Evolutionary conservation across 1,284 basidiomycete genomes (phyloP).

Genomic region (Ceratobasidium sp.): DNA sequence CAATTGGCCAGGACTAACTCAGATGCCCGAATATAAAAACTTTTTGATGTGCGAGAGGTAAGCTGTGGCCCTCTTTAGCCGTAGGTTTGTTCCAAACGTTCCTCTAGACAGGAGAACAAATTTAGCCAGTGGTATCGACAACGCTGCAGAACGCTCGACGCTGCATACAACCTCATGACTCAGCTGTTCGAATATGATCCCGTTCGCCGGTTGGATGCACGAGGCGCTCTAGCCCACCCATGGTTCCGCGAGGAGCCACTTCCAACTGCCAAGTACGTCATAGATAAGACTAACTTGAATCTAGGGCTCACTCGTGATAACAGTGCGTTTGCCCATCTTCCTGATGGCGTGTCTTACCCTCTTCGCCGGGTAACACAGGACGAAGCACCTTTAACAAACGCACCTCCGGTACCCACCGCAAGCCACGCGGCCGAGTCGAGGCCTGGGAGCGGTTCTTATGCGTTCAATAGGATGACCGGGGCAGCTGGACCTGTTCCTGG

Average conservation of each 20-base stretch:
- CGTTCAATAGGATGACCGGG: constrained; percentile 36
- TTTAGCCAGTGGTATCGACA: constrained; percentile 65
- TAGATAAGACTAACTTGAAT: background rate
- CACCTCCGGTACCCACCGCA: constrained; percentile 31
- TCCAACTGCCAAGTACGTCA: constrained; percentile 73
- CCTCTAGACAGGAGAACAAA: constrained; percentile 58
- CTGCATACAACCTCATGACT: constrained; percentile 84
- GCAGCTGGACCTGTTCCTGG: constrained; percentile 36
- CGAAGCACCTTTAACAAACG: constrained; percentile 42
- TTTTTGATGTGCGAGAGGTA: constrained; percentile 80
- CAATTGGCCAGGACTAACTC: constrained; percentile 86
- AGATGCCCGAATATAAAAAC: constrained; percentile 88
- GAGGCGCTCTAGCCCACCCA: constrained; percentile 79
- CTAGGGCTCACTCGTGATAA: background rate
- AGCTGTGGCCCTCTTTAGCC: constrained; percentile 49
- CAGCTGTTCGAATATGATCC: constrained; percentile 91
- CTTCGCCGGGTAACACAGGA: constrained; percentile 43
- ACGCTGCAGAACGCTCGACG: constrained; percentile 61
- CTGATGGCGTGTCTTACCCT: constrained; percentile 41
- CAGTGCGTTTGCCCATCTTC: constrained; percentile 42
- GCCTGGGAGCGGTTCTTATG: constrained; percentile 24
- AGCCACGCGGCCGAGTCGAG: constrained; percentile 40
- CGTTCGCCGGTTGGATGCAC: constrained; percentile 81
- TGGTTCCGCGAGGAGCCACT: constrained; percentile 82
- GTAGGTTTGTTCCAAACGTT: constrained; percentile 7